Evolutionary conservation across 164 flowering plant species (phyloP).

Genomic region (Annona squamosa): DNA sequence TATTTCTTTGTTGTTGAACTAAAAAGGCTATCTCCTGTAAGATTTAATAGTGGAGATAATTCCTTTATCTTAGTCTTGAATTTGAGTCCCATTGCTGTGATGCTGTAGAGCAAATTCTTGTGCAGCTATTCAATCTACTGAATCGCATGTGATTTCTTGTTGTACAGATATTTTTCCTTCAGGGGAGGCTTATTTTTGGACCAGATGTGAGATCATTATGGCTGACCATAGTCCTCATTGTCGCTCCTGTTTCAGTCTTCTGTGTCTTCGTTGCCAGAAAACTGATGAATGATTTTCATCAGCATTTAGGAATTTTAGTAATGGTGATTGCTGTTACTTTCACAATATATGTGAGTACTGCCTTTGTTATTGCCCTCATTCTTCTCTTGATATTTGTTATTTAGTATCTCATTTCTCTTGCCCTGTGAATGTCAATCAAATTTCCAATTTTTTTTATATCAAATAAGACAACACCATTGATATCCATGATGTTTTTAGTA

Average conservation of each 20-base stretch:
- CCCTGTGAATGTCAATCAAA: not conserved
- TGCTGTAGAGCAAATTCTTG: not conserved
- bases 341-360: slow-evolving; percentile 61
- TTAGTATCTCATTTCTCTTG: not conserved
- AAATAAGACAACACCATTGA: not conserved
- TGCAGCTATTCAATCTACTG: not conserved
- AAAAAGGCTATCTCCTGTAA: not conserved
- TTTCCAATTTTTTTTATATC: not conserved
- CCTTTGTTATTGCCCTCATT: not conserved
- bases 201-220: slow-evolving; percentile 89
- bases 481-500: not conserved
- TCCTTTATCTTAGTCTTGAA: not conserved
- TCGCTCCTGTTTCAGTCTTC: slow-evolving; percentile 66
- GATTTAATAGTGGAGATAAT: not conserved
- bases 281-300: slow-evolving; percentile 59
- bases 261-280: slow-evolving; percentile 85
- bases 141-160: slow-evolving; percentile 5
- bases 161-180: slow-evolving; percentile 76
- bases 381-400: not conserved
- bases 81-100: not conserved
- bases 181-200: slow-evolving; percentile 89
- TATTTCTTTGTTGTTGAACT: too few species aligned
- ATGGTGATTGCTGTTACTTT: slow-evolving; percentile 61
- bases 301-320: slow-evolving; percentile 58
- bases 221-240: slow-evolving; percentile 75